Conservation (phyloP, 2,329 filamentous ascomycete species). For the Knufia petricola region DNA sequence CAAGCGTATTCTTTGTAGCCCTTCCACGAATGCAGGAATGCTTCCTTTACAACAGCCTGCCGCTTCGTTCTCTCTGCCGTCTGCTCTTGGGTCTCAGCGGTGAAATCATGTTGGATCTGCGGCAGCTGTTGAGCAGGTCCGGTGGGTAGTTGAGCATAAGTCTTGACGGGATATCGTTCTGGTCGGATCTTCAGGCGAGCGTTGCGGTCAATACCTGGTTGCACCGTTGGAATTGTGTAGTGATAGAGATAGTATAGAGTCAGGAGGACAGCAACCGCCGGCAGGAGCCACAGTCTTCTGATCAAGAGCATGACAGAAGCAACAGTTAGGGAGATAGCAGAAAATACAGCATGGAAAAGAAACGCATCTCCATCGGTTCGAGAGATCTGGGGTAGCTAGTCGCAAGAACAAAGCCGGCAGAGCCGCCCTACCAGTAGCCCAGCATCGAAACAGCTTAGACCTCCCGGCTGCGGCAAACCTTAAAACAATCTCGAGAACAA, state of each 20-base stretch:
- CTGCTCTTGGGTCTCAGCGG: conserved; percentile 13
- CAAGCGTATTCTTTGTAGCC: conserved; percentile 56
- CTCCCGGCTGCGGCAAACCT: neutral
- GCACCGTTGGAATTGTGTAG: conserved; percentile 10
- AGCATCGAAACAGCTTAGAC: neutral
- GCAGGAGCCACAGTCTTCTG: conserved; percentile 19
- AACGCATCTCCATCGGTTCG: too few relatives aligned
- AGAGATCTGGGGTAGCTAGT: neutral
- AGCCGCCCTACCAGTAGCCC: too few relatives aligned
- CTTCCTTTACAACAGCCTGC: conserved; percentile 39
- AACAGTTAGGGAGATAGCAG: neutral
- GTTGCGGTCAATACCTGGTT: conserved; percentile 7
- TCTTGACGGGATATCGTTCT: conserved; percentile 17
- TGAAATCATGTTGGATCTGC: conserved; percentile 21
- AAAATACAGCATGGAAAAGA: too few relatives aligned
- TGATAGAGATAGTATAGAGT: conserved; percentile 18
- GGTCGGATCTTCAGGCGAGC: conserved; percentile 18
- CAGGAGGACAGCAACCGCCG: conserved; percentile 15
- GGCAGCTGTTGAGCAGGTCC: conserved; percentile 17
- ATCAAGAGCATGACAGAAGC: conserved; percentile 17
- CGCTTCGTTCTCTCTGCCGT: conserved; percentile 23
- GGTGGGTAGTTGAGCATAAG: conserved; percentile 15
- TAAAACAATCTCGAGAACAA: neutral
- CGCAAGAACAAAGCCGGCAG: too few relatives aligned
- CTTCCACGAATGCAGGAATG: conserved; percentile 48